Percentiles rank a stretch among this genome's conserved stretches.
Evolutionary conservation across 2,329 filamentous ascomycete genomes (phyloP).

Genomic region (Apiospora aurea): DNA sequence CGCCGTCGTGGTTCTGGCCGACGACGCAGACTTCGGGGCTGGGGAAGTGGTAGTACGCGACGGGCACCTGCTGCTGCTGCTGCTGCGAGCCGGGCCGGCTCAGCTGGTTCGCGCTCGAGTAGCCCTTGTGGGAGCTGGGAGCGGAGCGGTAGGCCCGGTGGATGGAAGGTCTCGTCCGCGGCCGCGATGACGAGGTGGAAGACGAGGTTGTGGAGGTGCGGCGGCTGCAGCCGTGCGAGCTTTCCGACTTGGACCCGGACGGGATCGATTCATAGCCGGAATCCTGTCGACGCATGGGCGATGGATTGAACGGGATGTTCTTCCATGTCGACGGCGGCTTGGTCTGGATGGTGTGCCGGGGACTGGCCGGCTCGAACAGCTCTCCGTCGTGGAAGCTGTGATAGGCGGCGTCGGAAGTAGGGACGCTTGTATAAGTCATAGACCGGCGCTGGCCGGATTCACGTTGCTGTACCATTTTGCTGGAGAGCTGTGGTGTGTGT

Average conservation of each 20-base stretch:
- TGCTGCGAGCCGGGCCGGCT: constrained; percentile 36
- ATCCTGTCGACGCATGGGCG: constrained; percentile 61
- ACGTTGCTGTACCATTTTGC: background rate
- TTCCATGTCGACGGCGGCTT: constrained; percentile 27
- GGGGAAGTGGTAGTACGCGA: constrained; percentile 59
- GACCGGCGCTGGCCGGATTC: constrained; percentile 34
- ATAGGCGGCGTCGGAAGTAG: constrained; percentile 58
- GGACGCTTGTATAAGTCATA: constrained; percentile 49
- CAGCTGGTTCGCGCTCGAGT: background rate
- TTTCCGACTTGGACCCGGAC: constrained; percentile 48
- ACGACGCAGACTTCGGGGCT: constrained; percentile 46
- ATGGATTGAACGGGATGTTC: constrained; percentile 42
- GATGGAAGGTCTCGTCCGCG: constrained; percentile 49
- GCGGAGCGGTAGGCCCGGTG: constrained; percentile 50
- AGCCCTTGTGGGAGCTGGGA: constrained; percentile 33
- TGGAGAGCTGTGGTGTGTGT: background rate
- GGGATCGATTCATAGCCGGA: constrained; percentile 64
- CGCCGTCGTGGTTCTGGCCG: background rate
- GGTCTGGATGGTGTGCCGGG: constrained; percentile 32
- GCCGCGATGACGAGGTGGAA: constrained; percentile 39
- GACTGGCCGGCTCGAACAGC: constrained; percentile 49
- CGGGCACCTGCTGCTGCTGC: constrained; percentile 36
- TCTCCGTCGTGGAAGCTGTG: constrained; percentile 62
- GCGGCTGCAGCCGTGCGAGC: constrained; percentile 43
- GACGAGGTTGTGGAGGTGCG: constrained; percentile 41